Evolutionary conservation across 768 basidiomycete species (phyloP).

Genomic region (Flagelloscypha sp.): DNA sequence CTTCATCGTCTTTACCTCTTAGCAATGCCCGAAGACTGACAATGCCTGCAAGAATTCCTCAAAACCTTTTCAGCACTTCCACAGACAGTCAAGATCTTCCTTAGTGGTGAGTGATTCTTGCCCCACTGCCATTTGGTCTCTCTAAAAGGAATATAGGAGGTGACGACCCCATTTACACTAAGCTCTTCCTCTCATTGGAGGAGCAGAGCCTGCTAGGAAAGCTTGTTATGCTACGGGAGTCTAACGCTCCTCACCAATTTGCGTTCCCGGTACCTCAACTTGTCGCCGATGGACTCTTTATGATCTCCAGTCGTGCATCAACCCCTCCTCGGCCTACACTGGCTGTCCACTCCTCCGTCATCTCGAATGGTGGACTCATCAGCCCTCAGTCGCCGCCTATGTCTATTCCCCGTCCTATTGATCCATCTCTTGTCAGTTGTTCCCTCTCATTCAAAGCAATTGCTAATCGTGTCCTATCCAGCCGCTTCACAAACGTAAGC

Average conservation of each 20-base stretch:
- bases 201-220: conserved; percentile 59
- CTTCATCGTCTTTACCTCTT: conserved; percentile 4
- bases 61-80: conserved; percentile 65
- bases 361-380: conserved; percentile 52
- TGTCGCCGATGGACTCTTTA: conserved; percentile 43
- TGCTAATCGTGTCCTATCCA: conserved; percentile 18
- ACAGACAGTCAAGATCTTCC: conserved; percentile 66
- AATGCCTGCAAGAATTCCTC: conserved; percentile 46
- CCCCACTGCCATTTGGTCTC: conserved; percentile 2
- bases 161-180: conserved; percentile 44
- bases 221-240: conserved; percentile 51
- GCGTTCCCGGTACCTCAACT: conserved; percentile 46
- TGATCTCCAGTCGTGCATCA: conserved; percentile 20
- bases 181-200: conserved; percentile 50
- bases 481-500: conserved; percentile 74
- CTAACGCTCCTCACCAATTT: conserved; percentile 32
- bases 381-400: conserved; percentile 57
- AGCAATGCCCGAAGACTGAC: not conserved
- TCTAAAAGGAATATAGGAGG: conserved; percentile 34
- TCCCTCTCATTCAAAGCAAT: conserved; percentile 5
- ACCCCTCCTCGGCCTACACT: conserved; percentile 6
- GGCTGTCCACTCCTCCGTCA: conserved; percentile 29
- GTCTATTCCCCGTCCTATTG: conserved; percentile 37
- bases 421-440: conserved; percentile 52
- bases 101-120: conserved; percentile 43